Conservation (phyloP, 495 filamentous ascomycete genomes). For the Cenococcum geophilum region DNA sequence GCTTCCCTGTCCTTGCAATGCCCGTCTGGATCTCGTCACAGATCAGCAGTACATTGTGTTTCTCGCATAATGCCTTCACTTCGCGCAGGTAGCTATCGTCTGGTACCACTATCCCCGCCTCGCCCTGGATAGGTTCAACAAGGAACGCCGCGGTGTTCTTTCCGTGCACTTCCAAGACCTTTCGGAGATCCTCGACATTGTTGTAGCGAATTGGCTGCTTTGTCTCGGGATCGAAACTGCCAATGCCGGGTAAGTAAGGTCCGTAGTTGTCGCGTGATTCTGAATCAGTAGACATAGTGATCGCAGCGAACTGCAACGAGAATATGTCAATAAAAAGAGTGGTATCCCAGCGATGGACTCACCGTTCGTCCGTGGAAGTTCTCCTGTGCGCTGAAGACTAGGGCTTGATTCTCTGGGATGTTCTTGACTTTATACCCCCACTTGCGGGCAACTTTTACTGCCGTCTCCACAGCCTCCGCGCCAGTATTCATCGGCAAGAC, state of each 20-base stretch:
- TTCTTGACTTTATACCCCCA: constrained; percentile 98
- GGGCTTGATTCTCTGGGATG: constrained; percentile 74
- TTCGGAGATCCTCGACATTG: constrained; percentile 71
- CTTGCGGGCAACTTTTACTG: constrained; percentile 94
- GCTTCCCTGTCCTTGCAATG: constrained; percentile 87
- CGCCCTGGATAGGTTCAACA: constrained; percentile 96
- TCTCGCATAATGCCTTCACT: constrained; percentile 80
- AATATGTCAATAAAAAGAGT: not conserved
- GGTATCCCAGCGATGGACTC: constrained; percentile 36
- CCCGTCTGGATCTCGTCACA: constrained; percentile 99
- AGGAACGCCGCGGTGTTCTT: constrained; percentile 86
- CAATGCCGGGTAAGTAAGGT: constrained; percentile 84
- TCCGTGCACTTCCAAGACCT: constrained; percentile 72
- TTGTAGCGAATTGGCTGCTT: constrained; percentile 77
- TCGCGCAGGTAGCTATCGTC: constrained; percentile 80
- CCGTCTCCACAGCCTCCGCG: constrained; percentile 97
- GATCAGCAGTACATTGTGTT: constrained; percentile 90
- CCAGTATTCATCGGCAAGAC: constrained; percentile 99
- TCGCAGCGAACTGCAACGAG: constrained; percentile 72
- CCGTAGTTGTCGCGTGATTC: constrained; percentile 97
- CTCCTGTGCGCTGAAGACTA: constrained; percentile 77
- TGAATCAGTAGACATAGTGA: constrained; percentile 89
- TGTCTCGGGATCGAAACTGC: constrained; percentile 70
- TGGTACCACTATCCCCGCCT: constrained; percentile 94
- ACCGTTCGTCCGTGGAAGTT: constrained; percentile 98